phyloP scores from a whole-genome alignment of 2,329 filamentous ascomycete genomes.

The Emydomyces testavorans region DNA sequence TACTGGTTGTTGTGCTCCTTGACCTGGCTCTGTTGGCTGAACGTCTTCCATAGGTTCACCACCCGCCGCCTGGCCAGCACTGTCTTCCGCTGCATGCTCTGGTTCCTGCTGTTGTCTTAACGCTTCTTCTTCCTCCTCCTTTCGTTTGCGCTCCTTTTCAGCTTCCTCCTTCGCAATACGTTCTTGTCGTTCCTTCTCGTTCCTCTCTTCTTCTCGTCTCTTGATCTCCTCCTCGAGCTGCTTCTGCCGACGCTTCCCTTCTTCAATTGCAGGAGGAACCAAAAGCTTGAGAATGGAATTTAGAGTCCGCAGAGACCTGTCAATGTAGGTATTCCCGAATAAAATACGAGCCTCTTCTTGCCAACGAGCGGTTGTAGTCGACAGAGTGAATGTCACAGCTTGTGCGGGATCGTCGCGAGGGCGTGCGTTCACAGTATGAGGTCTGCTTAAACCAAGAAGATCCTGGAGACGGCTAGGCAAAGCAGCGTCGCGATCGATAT shows the following conservation, averaged over 20 bases:
- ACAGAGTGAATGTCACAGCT: slow-evolving; percentile 62
- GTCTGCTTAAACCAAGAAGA: slow-evolving; percentile 28
- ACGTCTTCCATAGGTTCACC: slow-evolving; percentile 66
- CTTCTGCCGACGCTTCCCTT: slow-evolving; percentile 59
- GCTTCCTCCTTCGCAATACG: slow-evolving; percentile 56
- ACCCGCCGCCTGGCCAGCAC: slow-evolving; percentile 30
- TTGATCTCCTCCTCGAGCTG: slow-evolving; percentile 46
- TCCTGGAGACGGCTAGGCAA: slow-evolving; percentile 45
- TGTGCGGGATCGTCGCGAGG: slow-evolving; percentile 46
- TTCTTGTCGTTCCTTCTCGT: slow-evolving; percentile 52
- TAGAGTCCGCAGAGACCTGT: slow-evolving; percentile 57
- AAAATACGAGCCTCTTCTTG: slow-evolving; percentile 80
- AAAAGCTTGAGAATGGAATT: slow-evolving; percentile 60
- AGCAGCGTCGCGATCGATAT: slow-evolving; percentile 42
- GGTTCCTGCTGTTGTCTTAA: slow-evolving; percentile 43
- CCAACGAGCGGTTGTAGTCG: slow-evolving; percentile 66
- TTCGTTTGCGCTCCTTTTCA: slow-evolving; percentile 57
- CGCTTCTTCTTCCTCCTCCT: slow-evolving; percentile 54
- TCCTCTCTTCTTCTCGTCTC: slow-evolving; percentile 49
- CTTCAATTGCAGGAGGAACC: slow-evolving; percentile 72
- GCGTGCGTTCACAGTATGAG: slow-evolving; percentile 20
- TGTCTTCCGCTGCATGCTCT: slow-evolving; percentile 40
- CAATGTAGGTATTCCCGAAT: slow-evolving; percentile 57
- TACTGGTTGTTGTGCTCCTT: slow-evolving; percentile 25
- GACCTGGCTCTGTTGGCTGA: slow-evolving; percentile 41